Evolutionary conservation across 345 rosid species (phyloP).

Genomic region (Corymbia maculata): DNA sequence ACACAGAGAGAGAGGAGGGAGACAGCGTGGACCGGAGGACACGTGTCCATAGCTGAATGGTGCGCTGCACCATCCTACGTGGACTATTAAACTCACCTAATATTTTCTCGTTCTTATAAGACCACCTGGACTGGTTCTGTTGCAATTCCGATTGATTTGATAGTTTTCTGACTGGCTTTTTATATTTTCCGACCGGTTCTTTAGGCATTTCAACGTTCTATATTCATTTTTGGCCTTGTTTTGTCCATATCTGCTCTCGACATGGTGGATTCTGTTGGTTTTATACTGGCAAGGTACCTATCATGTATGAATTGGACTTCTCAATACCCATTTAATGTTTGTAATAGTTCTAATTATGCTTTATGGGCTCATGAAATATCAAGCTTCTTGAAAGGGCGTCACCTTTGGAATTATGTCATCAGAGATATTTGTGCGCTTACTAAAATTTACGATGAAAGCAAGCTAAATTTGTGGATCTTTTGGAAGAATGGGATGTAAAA

Average conservation of each 20-base stretch:
- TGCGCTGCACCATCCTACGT: too few species aligned
- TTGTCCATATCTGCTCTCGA: background rate
- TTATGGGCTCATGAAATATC: background rate
- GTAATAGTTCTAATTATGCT: background rate
- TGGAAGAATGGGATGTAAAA: background rate
- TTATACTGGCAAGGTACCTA: background rate
- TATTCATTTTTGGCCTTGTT: background rate
- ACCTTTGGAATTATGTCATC: background rate
- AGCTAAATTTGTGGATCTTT: too few species aligned
- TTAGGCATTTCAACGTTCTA: background rate
- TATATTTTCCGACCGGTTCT: background rate
- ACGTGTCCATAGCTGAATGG: too few species aligned
- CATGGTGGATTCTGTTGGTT: background rate
- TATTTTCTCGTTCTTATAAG: too few species aligned
- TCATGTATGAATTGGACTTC: too few species aligned
- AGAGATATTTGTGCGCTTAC: background rate
- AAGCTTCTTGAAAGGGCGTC: background rate
- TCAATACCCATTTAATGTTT: background rate
- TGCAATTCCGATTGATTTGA: background rate
- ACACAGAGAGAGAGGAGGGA: too few species aligned
- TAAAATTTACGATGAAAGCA: too few species aligned
- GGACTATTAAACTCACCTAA: too few species aligned
- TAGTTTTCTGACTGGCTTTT: too few species aligned
- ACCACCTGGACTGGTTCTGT: background rate
- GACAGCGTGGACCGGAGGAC: too few species aligned